A percentile compares a stretch with the other conserved stretches of the same genome.
These are phyloP conservation scores for Trametes hirsuta DNA, from an alignment of 1,284 basidiomycete genomes.

Conservation along the genomic window DNA sequence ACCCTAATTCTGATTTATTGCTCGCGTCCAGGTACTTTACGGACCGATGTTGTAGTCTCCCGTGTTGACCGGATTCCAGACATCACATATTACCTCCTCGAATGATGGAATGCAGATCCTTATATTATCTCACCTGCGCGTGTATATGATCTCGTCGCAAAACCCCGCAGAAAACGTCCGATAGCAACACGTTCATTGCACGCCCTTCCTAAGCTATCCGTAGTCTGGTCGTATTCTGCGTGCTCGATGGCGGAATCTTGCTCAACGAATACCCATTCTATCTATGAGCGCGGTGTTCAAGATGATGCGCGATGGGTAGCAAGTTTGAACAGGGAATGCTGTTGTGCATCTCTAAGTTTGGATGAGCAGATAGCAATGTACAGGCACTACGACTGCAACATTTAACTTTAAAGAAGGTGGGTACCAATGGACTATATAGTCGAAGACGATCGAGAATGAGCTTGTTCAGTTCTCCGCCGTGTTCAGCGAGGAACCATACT, in stretches of 20 bases:
- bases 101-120: background rate
- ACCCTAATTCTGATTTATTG: background rate
- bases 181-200: background rate
- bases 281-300: background rate
- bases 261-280: conserved; percentile 7
- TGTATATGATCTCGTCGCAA: background rate
- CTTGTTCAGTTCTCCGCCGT: too few species aligned
- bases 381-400: too few species aligned
- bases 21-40: background rate
- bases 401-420: too few species aligned
- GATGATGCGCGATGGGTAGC: background rate
- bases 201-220: background rate
- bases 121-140: background rate
- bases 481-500: too few species aligned
- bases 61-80: background rate
- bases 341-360: background rate
- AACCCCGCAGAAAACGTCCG: too few species aligned
- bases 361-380: too few species aligned
- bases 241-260: background rate
- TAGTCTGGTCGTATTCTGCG: background rate
- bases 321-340: background rate
- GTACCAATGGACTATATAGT: too few species aligned
- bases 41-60: background rate
- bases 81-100: background rate
- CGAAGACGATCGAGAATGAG: too few species aligned